Percentiles rank a stretch among this genome's conserved stretches.
These are phyloP conservation scores for Cladosporium velox DNA, from an alignment of 2,329 filamentous ascomycete genomes.

Conservation along the genomic window DNA sequence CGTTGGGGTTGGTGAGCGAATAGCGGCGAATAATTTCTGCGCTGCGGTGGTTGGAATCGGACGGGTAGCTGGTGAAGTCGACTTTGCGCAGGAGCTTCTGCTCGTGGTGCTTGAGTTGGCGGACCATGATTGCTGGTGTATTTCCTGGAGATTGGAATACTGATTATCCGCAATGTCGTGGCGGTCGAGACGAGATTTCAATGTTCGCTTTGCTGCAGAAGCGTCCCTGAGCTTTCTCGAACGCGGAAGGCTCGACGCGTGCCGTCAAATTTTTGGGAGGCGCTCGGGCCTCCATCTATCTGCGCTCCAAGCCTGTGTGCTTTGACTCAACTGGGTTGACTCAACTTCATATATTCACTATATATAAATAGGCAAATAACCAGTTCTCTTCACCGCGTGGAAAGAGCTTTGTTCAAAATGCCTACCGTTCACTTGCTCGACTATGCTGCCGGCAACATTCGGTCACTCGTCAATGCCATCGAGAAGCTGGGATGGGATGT, in stretches of 20 bases:
- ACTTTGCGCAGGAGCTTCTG: conserved; percentile 88
- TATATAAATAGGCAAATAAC: background rate
- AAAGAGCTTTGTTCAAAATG: conserved; percentile 50
- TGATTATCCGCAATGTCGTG: conserved; percentile 13
- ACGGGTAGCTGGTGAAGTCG: conserved; percentile 84
- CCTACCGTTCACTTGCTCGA: conserved; percentile 77
- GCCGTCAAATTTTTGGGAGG: conserved; percentile 17
- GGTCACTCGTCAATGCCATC: conserved; percentile 94
- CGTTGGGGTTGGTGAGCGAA: conserved; percentile 84
- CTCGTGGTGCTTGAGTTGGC: conserved; percentile 96
- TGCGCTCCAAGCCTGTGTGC: background rate
- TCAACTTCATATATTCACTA: background rate
- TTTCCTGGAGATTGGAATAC: background rate
- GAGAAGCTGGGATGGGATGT: conserved; percentile 93
- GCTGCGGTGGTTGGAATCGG: conserved; percentile 83
- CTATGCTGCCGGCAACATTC: conserved; percentile 95
- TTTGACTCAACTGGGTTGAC: conserved; percentile 18
- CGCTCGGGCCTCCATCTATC: background rate
- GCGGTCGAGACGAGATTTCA: conserved; percentile 20
- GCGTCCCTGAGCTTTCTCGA: conserved; percentile 6
- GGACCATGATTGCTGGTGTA: conserved; percentile 66
- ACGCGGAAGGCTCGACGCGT: conserved; percentile 4
- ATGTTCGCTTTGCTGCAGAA: conserved; percentile 11
- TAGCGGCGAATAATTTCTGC: conserved; percentile 79
- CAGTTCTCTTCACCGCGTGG: background rate